Percentiles rank a stretch among this genome's conserved stretches.
Conservation (phyloP, 1,284 basidiomycete species). For the Blastosporella zonata region DNA sequence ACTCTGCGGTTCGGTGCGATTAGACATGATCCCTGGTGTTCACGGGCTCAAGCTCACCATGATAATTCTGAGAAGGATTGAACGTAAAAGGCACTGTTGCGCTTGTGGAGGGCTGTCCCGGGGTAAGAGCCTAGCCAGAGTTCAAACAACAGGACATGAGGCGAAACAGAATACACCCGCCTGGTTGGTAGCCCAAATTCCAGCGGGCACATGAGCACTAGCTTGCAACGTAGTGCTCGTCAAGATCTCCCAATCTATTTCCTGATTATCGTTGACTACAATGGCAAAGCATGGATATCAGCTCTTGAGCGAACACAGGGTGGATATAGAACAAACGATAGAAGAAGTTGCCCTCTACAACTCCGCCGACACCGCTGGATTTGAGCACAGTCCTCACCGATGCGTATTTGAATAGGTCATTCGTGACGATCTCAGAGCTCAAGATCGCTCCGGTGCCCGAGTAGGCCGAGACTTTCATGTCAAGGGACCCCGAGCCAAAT, state of each 20-base stretch:
- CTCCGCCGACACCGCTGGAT: slow-evolving; percentile 30
- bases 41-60: slow-evolving; percentile 24
- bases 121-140: slow-evolving; percentile 18
- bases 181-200: slow-evolving; percentile 37
- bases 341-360: slow-evolving; percentile 35
- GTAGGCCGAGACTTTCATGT: slow-evolving; percentile 32
- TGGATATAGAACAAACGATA: slow-evolving; percentile 24
- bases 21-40: background rate
- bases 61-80: slow-evolving; percentile 29
- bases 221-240: slow-evolving; percentile 28
- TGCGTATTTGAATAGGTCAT: slow-evolving; percentile 27
- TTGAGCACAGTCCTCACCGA: slow-evolving; percentile 33
- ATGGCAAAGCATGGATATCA: background rate
- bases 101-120: slow-evolving; percentile 21
- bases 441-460: slow-evolving; percentile 26
- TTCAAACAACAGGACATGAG: background rate
- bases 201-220: slow-evolving; percentile 26
- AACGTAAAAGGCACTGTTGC: slow-evolving; percentile 29
- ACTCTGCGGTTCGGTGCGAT: slow-evolving; percentile 23
- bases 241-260: slow-evolving; percentile 33
- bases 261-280: slow-evolving; percentile 28
- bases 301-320: background rate
- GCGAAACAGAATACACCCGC: slow-evolving; percentile 13
- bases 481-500: slow-evolving; percentile 28
- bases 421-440: slow-evolving; percentile 28